These are phyloP conservation scores for Kodamaea kaohsiungensis DNA, from an alignment of 805 yeast genomes.

Conservation along the genomic window DNA sequence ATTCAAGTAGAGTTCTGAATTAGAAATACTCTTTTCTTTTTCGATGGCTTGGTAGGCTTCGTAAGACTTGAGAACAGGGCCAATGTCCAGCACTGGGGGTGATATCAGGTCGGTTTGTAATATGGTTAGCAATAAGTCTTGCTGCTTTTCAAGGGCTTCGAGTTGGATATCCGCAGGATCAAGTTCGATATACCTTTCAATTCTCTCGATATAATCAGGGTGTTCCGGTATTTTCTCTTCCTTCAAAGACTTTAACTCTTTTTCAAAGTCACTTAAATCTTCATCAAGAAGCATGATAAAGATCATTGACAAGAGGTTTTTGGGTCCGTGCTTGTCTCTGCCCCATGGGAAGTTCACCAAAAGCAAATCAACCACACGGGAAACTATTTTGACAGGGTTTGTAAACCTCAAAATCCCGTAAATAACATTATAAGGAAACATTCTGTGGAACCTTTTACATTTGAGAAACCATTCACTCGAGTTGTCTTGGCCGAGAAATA, in stretches of 20 bases:
- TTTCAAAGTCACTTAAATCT: slow-evolving; percentile 65
- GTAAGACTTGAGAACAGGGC: slow-evolving; percentile 19
- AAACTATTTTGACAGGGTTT: slow-evolving; percentile 83
- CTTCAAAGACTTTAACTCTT: slow-evolving; percentile 50
- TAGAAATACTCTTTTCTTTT: slow-evolving; percentile 12
- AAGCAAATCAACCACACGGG: slow-evolving; percentile 75
- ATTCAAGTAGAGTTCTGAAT: slow-evolving; percentile 46
- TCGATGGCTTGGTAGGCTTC: slow-evolving; percentile 21
- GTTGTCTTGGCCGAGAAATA: slow-evolving; percentile 78
- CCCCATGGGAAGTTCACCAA: slow-evolving; percentile 49
- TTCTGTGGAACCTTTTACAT: slow-evolving; percentile 65
- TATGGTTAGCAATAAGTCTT: slow-evolving; percentile 27
- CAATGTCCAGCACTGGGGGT: slow-evolving; percentile 19
- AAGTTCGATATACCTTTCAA: slow-evolving; percentile 25
- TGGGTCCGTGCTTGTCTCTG: slow-evolving; percentile 18
- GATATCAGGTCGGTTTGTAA: slow-evolving; percentile 20
- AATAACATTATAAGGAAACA: slow-evolving; percentile 80
- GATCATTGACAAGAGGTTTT: slow-evolving; percentile 63
- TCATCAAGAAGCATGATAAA: slow-evolving; percentile 74
- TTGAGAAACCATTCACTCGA: slow-evolving; percentile 76
- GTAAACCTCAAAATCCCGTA: slow-evolving; percentile 78
- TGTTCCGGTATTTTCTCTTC: slow-evolving; percentile 33
- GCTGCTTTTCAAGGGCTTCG: slow-evolving; percentile 14
- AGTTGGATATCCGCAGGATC: slow-evolving; percentile 18
- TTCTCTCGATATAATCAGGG: slow-evolving; percentile 27